Evolutionary conservation across 1,139 yeast genomes (phyloP).

Genomic region (Lodderomyces elongisporus): DNA sequence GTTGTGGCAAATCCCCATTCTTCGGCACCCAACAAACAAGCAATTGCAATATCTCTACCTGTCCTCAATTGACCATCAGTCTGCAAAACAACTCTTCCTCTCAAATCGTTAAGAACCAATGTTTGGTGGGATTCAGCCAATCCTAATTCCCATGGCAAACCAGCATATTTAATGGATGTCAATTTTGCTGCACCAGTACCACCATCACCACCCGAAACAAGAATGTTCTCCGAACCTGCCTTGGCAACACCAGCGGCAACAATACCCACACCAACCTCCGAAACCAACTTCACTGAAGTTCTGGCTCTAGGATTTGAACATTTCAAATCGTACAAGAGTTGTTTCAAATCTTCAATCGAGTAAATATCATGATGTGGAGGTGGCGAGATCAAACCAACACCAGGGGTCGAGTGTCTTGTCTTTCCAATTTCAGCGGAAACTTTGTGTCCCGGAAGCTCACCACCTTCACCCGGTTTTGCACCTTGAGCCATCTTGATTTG

Average conservation of each 20-base stretch:
- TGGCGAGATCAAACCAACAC: conserved; percentile 95
- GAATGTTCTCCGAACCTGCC: conserved; percentile 95
- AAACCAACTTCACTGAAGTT: conserved; percentile 91
- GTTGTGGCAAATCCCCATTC: conserved; percentile 98
- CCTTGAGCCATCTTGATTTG: conserved; percentile 99
- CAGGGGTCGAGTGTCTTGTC: conserved; percentile 95
- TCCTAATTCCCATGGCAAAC: conserved; percentile 98
- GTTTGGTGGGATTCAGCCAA: conserved; percentile 98
- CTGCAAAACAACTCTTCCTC: conserved; percentile 93
- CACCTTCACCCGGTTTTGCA: conserved; percentile 99
- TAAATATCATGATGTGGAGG: conserved; percentile 99
- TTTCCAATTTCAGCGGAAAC: conserved; percentile 85
- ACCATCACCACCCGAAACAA: conserved; percentile 97
- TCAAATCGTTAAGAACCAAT: conserved; percentile 85
- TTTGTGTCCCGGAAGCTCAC: conserved; percentile 95
- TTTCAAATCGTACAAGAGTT: conserved; percentile 91
- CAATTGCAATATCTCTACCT: conserved; percentile 94
- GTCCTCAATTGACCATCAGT: conserved; percentile 97
- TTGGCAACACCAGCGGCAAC: conserved; percentile 99
- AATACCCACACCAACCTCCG: conserved; percentile 98
- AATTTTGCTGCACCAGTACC: conserved; percentile 99
- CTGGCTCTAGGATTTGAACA: conserved; percentile 97
- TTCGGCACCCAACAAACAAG: conserved; percentile 94
- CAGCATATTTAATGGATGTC: conserved; percentile 96
- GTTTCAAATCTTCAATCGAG: conserved; percentile 96